Evolutionary conservation across 352 stramenopile species (phyloP).

Genomic region (Phytophthora kernoviae): DNA sequence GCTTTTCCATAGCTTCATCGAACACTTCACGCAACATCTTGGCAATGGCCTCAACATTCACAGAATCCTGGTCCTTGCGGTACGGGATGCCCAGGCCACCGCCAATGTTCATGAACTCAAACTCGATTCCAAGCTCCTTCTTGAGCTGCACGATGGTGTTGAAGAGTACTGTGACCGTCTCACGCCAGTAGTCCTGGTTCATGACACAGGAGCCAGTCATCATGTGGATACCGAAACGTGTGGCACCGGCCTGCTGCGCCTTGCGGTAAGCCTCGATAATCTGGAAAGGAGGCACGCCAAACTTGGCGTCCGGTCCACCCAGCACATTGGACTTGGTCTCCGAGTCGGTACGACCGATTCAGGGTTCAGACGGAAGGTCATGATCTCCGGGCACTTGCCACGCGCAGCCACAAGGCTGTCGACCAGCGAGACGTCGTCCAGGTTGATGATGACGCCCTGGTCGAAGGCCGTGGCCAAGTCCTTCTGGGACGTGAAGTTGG

Average conservation of each 20-base stretch:
- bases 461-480: conserved; percentile 79
- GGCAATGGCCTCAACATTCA: conserved; percentile 75
- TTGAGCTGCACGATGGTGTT: conserved; percentile 80
- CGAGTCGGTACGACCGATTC: conserved; percentile 88
- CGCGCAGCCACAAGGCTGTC: conserved; percentile 75
- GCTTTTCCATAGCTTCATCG: conserved; percentile 71
- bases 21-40: conserved; percentile 80
- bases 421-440: conserved; percentile 87
- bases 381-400: conserved; percentile 79
- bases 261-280: conserved; percentile 89
- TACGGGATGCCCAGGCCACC: conserved; percentile 90
- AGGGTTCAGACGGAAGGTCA: conserved; percentile 90
- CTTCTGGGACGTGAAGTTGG: conserved; percentile 85
- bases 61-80: conserved; percentile 67
- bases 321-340: conserved; percentile 91
- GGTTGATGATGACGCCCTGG: conserved; percentile 87
- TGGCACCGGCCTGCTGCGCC: conserved; percentile 78
- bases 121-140: conserved; percentile 85
- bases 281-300: conserved; percentile 87
- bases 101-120: conserved; percentile 93
- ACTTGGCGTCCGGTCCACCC: conserved; percentile 88
- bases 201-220: conserved; percentile 92
- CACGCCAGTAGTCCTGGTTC: conserved; percentile 89
- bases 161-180: conserved; percentile 87
- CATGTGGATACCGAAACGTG: conserved; percentile 91